Conservation (phyloP, 208 protist species). For the Wallacemonas sp. region DNA sequence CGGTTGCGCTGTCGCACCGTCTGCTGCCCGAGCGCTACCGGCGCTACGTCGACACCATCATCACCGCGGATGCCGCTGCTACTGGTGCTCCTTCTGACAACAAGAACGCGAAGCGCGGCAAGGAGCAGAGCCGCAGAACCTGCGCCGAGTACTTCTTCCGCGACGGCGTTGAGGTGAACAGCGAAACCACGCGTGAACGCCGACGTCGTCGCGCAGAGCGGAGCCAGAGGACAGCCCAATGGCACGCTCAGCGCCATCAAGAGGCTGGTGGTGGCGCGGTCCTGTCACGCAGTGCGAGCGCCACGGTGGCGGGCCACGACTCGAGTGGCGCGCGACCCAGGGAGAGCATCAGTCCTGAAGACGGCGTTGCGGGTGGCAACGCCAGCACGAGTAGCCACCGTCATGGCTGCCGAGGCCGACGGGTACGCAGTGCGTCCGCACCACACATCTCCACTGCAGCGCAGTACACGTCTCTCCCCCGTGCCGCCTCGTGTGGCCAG, state of each 20-base stretch:
- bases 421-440: constrained; percentile 22
- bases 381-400: background rate
- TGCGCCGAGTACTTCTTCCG: constrained; percentile 85
- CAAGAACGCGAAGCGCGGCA: background rate
- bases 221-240: background rate
- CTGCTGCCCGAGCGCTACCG: constrained; percentile 79
- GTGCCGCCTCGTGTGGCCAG: constrained; percentile 37
- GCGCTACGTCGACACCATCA: constrained; percentile 39
- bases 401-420: background rate
- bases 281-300: too few species aligned
- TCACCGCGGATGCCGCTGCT: background rate
- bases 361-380: background rate
- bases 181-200: constrained; percentile 20
- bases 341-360: too few species aligned
- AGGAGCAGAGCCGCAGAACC: constrained; percentile 5
- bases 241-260: background rate
- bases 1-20: constrained; percentile 74
- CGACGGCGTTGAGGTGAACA: constrained; percentile 68
- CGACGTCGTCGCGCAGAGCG: constrained; percentile 12
- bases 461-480: constrained; percentile 18
- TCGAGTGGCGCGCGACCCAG: too few species aligned
- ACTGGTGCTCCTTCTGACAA: background rate
- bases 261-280: too few species aligned
- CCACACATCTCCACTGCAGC: constrained; percentile 24
- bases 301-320: too few species aligned